phyloP scores from a whole-genome alignment of 306 rosid species.

The Calophaca sinica region DNA sequence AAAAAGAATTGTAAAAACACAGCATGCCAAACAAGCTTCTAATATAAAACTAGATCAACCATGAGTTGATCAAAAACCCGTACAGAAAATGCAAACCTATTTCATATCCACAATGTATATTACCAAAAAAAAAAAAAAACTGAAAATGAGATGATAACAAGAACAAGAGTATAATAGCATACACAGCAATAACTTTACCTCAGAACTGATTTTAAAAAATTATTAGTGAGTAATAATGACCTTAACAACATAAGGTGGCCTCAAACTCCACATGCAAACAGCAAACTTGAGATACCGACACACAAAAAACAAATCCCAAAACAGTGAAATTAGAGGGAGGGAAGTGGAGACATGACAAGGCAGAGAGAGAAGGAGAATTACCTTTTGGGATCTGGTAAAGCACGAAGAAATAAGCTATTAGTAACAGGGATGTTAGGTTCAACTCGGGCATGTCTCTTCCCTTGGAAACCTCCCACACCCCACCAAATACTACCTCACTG shows the following conservation, averaged over 20 bases:
- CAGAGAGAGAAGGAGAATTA: not conserved
- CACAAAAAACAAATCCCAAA: not conserved
- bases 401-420: conserved; percentile 50
- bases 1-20: too few relatives aligned
- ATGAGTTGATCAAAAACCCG: not conserved
- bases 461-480: conserved; percentile 45
- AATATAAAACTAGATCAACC: conserved; percentile 21
- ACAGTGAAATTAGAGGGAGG: conserved; percentile 17
- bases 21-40: conserved; percentile 17
- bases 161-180: conserved; percentile 31
- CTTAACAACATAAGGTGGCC: conserved; percentile 48
- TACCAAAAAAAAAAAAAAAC: too few relatives aligned
- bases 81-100: conserved; percentile 1
- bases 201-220: conserved; percentile 39
- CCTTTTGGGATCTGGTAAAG: conserved; percentile 63
- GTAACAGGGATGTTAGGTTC: conserved; percentile 57
- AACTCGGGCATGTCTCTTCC: conserved; percentile 69
- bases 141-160: conserved; percentile 42
- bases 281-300: conserved; percentile 46
- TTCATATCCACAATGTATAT: conserved; percentile 8
- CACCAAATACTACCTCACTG: not conserved
- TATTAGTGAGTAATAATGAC: conserved; percentile 23
- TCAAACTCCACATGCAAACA: conserved; percentile 69
- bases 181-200: conserved; percentile 39
- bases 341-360: not conserved